phyloP scores from a whole-genome alignment of 164 flowering plant species.

The Piper longum region DNA sequence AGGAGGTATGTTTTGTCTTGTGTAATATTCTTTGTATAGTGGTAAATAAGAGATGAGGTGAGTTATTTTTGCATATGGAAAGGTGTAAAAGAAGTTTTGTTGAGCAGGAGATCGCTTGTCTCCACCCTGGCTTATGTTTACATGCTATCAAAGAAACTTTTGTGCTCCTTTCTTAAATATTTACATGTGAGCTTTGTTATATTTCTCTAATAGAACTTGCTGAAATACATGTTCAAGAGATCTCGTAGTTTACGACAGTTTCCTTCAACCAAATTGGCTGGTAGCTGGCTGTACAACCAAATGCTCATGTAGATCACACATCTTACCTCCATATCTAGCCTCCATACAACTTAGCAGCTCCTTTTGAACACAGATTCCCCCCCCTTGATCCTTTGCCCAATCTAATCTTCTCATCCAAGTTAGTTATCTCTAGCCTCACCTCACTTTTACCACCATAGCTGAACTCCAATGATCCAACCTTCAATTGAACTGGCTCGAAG shows the following conservation, averaged over 20 bases:
- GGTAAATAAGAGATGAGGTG: slow-evolving; percentile 24
- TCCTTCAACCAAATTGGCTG: too few relatives aligned
- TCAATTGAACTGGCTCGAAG: slow-evolving; percentile 81
- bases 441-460: slow-evolving; percentile 76
- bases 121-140: neutral
- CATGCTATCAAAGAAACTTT: too few relatives aligned
- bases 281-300: too few relatives aligned
- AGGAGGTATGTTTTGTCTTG: slow-evolving; percentile 8
- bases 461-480: slow-evolving; percentile 55
- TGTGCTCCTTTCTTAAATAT: too few relatives aligned
- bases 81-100: slow-evolving; percentile 3
- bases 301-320: too few relatives aligned
- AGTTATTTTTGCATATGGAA: neutral
- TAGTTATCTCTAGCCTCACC: slow-evolving; percentile 77
- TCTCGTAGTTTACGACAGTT: too few relatives aligned
- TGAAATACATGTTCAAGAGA: too few relatives aligned
- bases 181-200: too few relatives aligned
- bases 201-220: too few relatives aligned
- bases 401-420: slow-evolving; percentile 77
- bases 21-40: slow-evolving; percentile 56
- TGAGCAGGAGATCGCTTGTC: slow-evolving; percentile 5
- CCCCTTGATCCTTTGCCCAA: slow-evolving; percentile 84
- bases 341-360: slow-evolving; percentile 13
- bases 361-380: slow-evolving; percentile 79
- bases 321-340: too few relatives aligned